phyloP scores from a whole-genome alignment of 495 filamentous ascomycete genomes.

The Aspergillus ostianus region DNA sequence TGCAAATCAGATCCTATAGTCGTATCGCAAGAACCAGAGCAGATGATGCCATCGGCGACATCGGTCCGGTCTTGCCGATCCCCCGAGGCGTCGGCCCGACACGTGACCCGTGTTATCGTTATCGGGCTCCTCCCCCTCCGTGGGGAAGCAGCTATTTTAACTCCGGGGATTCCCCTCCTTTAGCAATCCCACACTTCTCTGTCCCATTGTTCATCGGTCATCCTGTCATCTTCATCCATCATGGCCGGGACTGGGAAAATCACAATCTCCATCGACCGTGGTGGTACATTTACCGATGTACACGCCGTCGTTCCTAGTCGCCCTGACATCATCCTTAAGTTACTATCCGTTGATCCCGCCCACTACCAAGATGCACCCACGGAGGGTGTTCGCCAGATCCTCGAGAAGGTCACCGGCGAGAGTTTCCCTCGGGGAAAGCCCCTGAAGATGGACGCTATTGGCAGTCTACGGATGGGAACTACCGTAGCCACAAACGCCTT shows the following conservation, averaged over 20 bases:
- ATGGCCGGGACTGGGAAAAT: conserved; percentile 38
- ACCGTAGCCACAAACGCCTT: conserved; percentile 91
- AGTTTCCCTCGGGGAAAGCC: conserved; percentile 78
- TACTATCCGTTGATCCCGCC: conserved; percentile 84
- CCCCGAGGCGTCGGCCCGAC: conserved; percentile 30
- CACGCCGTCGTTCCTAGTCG: conserved; percentile 52
- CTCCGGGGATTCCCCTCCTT: conserved; percentile 5
- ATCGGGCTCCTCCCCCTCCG: neutral
- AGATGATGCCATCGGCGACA: neutral
- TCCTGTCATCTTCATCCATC: neutral
- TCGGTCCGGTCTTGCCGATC: conserved; percentile 27
- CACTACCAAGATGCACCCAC: conserved; percentile 89
- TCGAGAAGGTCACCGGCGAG: conserved; percentile 73
- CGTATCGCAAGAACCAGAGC: no score
- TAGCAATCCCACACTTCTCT: neutral
- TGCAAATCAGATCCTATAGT: no score
- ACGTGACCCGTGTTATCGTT: conserved; percentile 24
- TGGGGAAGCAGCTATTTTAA: conserved; percentile 5
- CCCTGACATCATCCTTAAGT: conserved; percentile 79
- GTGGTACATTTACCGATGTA: conserved; percentile 67
- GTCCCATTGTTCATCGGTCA: neutral
- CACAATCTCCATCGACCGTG: conserved; percentile 51
- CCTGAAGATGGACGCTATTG: conserved; percentile 78
- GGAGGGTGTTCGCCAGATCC: conserved; percentile 86
- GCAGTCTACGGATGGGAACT: conserved; percentile 85